Evolutionary conservation across 2,329 filamentous ascomycete species (phyloP).

Genomic region (Karstenula rhodostoma): DNA sequence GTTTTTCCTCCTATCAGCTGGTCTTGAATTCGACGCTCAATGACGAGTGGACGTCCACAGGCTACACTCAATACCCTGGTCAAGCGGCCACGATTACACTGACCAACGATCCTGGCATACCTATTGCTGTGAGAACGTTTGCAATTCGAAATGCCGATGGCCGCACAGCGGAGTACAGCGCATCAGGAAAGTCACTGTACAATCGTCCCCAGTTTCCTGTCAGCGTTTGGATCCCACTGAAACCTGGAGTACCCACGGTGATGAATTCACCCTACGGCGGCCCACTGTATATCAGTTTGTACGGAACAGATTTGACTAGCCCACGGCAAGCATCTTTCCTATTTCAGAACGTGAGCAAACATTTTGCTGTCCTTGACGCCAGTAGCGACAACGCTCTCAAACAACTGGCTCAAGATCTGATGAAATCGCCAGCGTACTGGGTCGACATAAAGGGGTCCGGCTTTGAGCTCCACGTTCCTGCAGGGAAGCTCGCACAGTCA

Average conservation of each 20-base stretch:
- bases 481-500: not conserved
- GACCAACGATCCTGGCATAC: slow-evolving; percentile 4
- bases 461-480: slow-evolving; percentile 7
- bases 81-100: not conserved
- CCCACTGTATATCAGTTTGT: slow-evolving; percentile 1
- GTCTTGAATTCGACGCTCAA: not conserved
- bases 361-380: slow-evolving; percentile 7
- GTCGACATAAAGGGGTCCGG: slow-evolving; percentile 5
- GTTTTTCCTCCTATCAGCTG: not conserved
- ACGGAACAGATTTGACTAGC: slow-evolving; percentile 1
- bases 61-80: not conserved
- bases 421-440: slow-evolving; percentile 4
- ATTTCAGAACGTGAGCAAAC: slow-evolving; percentile 8
- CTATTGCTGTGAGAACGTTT: not conserved
- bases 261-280: slow-evolving; percentile 8
- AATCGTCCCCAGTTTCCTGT: slow-evolving; percentile 8
- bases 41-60: slow-evolving; percentile 4
- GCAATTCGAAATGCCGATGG: slow-evolving; percentile 5
- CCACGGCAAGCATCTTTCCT: not conserved
- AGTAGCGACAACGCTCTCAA: not conserved
- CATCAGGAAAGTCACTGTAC: not conserved
- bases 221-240: slow-evolving; percentile 4
- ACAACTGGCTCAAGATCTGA: slow-evolving; percentile 1
- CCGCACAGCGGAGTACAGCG: slow-evolving; percentile 6
- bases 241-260: not conserved